These are phyloP conservation scores for Geranium rotundifolium DNA, from an alignment of 345 rosid genomes.

Conservation along the genomic window DNA sequence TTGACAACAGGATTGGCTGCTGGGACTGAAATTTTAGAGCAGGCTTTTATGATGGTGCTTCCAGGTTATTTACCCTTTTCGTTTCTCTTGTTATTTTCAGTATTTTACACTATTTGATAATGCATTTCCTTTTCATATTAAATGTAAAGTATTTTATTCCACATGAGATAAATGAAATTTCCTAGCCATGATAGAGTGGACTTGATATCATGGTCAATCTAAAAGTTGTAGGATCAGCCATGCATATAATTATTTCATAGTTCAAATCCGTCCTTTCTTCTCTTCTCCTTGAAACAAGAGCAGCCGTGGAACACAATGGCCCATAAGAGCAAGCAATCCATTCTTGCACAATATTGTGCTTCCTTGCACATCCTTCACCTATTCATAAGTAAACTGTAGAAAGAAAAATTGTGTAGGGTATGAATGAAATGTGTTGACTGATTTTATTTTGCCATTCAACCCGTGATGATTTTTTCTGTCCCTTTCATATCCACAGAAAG, in stretches of 20 bases:
- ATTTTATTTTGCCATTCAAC: not conserved
- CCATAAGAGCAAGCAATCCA: too few relatives aligned
- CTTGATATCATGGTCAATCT: not conserved
- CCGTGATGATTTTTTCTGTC: not conserved
- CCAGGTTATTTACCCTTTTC: conserved; percentile 47
- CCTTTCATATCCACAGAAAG: conserved; percentile 40
- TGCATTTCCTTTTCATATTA: not conserved
- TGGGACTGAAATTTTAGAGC: conserved; percentile 52
- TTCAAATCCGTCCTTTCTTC: not conserved
- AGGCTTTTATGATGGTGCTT: conserved; percentile 64
- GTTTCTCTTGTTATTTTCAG: not conserved
- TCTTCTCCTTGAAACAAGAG: not conserved
- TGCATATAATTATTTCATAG: not conserved
- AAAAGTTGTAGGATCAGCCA: not conserved
- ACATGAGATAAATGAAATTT: not conserved
- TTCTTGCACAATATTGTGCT: too few relatives aligned
- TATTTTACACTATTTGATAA: not conserved
- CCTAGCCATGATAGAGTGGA: not conserved
- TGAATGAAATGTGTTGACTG: not conserved
- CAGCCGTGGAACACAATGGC: not conserved
- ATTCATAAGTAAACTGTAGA: too few relatives aligned
- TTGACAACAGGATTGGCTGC: conserved; percentile 51
- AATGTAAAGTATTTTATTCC: not conserved
- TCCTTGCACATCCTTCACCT: too few relatives aligned
- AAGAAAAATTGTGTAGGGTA: too few relatives aligned